phyloP scores from a whole-genome alignment of 2,329 filamentous ascomycete species.

The Botrytis pseudocinerea region DNA sequence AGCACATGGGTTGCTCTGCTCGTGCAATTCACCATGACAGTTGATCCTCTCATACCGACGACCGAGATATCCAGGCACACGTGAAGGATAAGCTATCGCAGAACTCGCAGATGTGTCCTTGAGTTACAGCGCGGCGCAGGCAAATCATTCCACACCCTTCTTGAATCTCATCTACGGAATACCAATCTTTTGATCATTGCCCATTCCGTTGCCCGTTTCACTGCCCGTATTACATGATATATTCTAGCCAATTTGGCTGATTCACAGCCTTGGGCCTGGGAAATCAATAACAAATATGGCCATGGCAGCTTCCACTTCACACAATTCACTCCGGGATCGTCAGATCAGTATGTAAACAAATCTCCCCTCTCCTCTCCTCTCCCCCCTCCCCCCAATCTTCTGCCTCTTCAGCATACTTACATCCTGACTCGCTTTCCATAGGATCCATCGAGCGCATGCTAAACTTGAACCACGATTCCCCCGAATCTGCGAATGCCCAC shows the following conservation, averaged over 20 bases:
- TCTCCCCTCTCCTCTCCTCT: background rate
- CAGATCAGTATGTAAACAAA: slow-evolving; percentile 61
- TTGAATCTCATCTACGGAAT: background rate
- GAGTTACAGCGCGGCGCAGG: background rate
- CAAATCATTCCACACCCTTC: background rate
- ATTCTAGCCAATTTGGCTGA: slow-evolving; percentile 36
- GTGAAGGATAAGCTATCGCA: slow-evolving; percentile 9
- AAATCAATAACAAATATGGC: slow-evolving; percentile 49
- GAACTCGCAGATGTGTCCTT: slow-evolving; percentile 21
- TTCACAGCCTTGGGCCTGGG: slow-evolving; percentile 37
- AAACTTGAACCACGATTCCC: slow-evolving; percentile 79
- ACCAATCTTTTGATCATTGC: background rate
- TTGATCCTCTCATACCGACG: background rate
- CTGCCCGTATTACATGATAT: slow-evolving; percentile 35
- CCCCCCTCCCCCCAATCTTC: slow-evolving; percentile 24
- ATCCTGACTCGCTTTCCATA: slow-evolving; percentile 43
- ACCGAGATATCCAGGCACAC: too few species aligned
- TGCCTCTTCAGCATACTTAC: slow-evolving; percentile 2
- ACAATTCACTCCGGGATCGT: slow-evolving; percentile 65
- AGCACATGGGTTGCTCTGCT: too few species aligned
- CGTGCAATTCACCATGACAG: background rate
- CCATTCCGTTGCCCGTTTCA: too few species aligned
- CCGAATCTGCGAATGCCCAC: slow-evolving; percentile 53
- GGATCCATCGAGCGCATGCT: slow-evolving; percentile 93
- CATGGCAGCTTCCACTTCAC: slow-evolving; percentile 40